Conservation (phyloP, 148 eudicot species). For the Camellia granthamiana region DNA sequence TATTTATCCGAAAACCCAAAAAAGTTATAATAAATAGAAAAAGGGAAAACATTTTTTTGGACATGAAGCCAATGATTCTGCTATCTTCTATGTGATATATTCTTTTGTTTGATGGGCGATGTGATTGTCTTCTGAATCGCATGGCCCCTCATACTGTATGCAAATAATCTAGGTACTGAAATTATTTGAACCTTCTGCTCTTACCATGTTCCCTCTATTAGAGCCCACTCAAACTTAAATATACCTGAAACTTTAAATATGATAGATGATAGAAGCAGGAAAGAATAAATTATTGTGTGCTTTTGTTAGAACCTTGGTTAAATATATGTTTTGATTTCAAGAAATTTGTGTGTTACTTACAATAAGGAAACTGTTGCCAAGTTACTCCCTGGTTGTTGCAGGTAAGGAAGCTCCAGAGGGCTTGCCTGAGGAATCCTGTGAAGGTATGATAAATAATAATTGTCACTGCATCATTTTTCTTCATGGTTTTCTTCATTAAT, state of each 20-base stretch:
- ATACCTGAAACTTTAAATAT: neutral
- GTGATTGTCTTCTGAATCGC: neutral
- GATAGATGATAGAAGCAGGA: neutral
- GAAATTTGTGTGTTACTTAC: neutral
- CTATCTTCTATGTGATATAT: neutral
- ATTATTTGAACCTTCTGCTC: neutral
- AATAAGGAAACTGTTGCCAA: conserved; percentile 6
- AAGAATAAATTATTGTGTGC: neutral
- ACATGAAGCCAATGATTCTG: neutral
- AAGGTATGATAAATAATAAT: conserved; percentile 41
- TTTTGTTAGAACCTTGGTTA: neutral
- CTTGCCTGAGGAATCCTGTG: conserved; percentile 85
- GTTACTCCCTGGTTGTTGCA: conserved; percentile 25
- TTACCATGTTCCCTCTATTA: neutral
- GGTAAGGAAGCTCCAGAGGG: conserved; percentile 90
- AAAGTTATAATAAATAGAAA: neutral
- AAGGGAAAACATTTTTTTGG: neutral
- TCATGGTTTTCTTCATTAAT: neutral
- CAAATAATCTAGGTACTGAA: neutral
- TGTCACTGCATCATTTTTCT: neutral
- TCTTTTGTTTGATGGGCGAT: neutral
- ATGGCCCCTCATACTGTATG: neutral
- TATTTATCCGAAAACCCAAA: neutral
- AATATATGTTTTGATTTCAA: neutral
- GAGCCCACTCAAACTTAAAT: neutral